Conservation (phyloP, 2,329 filamentous ascomycete species). For the Aureobasidium sp. region DNA sequence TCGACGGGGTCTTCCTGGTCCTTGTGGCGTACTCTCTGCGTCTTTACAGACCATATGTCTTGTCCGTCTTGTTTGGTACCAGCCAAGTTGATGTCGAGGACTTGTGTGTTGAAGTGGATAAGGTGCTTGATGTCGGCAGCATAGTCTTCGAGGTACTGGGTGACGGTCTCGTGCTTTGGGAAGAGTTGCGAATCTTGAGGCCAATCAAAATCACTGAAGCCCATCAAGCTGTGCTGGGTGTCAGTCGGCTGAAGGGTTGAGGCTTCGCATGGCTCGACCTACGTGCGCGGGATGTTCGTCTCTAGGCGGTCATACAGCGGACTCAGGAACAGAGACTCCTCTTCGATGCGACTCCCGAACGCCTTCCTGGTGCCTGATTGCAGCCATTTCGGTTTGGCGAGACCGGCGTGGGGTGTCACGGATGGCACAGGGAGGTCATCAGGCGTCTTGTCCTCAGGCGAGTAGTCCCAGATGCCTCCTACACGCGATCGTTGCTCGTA, state of each 20-base stretch:
- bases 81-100: conserved; percentile 47
- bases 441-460: conserved; percentile 38
- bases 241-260: conserved; percentile 74
- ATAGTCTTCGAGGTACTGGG: conserved; percentile 66
- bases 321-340: conserved; percentile 60
- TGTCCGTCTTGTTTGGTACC: conserved; percentile 11
- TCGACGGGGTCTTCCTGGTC: conserved; percentile 12
- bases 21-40: conserved; percentile 42
- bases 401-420: conserved; percentile 50
- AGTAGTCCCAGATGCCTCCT: conserved; percentile 85
- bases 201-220: conserved; percentile 56
- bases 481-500: conserved; percentile 72
- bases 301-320: conserved; percentile 76
- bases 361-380: conserved; percentile 14
- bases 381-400: conserved; percentile 54
- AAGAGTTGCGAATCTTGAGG: conserved; percentile 58
- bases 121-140: conserved; percentile 57
- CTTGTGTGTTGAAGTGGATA: conserved; percentile 62
- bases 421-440: conserved; percentile 52
- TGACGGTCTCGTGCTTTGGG: conserved; percentile 62
- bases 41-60: conserved; percentile 52
- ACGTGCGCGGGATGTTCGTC: conserved; percentile 69
- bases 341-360: conserved; percentile 13
- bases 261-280: conserved; percentile 49
- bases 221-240: conserved; percentile 82